These are phyloP conservation scores for Penicillium brasilianum DNA, from an alignment of 2,329 filamentous ascomycete species.

Conservation along the genomic window DNA sequence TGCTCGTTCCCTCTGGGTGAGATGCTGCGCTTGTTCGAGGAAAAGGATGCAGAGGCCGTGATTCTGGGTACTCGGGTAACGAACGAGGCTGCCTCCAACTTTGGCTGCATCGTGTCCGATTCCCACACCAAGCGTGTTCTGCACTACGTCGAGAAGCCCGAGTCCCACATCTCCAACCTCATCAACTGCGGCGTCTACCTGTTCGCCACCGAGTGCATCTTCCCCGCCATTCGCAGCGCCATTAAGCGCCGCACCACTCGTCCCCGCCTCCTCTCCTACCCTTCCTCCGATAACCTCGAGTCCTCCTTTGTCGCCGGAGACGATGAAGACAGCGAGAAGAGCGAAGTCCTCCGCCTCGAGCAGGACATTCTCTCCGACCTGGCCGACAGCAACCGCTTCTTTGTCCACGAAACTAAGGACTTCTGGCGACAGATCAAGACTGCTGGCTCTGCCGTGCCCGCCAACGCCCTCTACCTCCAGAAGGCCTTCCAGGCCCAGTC, in stretches of 20 bases:
- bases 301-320: conserved; percentile 66
- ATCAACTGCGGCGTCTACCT: conserved; percentile 99
- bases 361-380: conserved; percentile 96
- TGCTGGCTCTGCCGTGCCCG: conserved; percentile 92
- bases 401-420: conserved; percentile 97
- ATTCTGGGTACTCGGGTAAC: conserved; percentile 91
- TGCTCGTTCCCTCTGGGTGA: conserved; percentile 95
- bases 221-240: conserved; percentile 89
- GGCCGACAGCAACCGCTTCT: conserved; percentile 97
- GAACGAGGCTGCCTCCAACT: conserved; percentile 92
- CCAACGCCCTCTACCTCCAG: conserved; percentile 94
- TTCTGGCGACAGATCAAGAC: conserved; percentile 99
- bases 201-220: conserved; percentile 93
- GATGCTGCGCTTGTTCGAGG: conserved; percentile 93
- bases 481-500: conserved; percentile 86
- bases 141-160: conserved; percentile 99
- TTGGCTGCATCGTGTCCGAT: conserved; percentile 97
- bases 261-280: conserved; percentile 90
- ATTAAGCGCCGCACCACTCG: conserved; percentile 95
- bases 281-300: conserved; percentile 91
- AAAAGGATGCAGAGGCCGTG: conserved; percentile 94
- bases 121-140: conserved; percentile 91
- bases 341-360: conserved; percentile 89
- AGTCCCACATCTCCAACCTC: conserved; percentile 94
- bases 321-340: conserved; percentile 76